Conservation (phyloP, 2,329 filamentous ascomycete genomes). For the Pseudogymnoascus sp. region DNA sequence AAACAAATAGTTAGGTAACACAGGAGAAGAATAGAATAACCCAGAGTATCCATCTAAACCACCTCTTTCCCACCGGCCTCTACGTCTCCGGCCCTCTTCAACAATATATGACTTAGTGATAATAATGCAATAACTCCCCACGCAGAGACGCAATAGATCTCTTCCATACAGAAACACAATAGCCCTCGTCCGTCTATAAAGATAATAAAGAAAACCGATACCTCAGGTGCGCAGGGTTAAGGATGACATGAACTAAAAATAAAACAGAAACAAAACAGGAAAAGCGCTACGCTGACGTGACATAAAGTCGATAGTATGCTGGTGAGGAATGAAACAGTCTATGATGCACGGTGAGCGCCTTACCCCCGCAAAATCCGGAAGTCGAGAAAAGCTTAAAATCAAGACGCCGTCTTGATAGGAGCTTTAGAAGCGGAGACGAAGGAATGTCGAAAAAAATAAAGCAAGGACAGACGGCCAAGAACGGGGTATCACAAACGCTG, state of each 20-base stretch:
- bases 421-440: neutral
- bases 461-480: neutral
- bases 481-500: neutral
- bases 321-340: neutral
- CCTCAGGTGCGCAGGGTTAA: too few relatives aligned
- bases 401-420: neutral
- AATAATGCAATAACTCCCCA: neutral
- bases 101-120: neutral
- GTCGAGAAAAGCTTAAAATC: neutral
- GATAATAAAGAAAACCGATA: neutral
- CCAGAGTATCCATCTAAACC: neutral
- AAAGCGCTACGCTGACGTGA: neutral
- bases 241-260: neutral
- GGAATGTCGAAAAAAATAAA: neutral
- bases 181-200: neutral
- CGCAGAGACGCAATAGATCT: neutral
- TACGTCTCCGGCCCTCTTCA: neutral
- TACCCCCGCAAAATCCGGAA: neutral
- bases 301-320: neutral
- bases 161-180: neutral
- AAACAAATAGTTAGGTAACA: neutral
- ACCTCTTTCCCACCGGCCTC: neutral
- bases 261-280: neutral
- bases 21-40: neutral
- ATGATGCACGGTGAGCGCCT: neutral